phyloP scores from a whole-genome alignment of 768 basidiomycete genomes.

The Lentinula lateritia region DNA sequence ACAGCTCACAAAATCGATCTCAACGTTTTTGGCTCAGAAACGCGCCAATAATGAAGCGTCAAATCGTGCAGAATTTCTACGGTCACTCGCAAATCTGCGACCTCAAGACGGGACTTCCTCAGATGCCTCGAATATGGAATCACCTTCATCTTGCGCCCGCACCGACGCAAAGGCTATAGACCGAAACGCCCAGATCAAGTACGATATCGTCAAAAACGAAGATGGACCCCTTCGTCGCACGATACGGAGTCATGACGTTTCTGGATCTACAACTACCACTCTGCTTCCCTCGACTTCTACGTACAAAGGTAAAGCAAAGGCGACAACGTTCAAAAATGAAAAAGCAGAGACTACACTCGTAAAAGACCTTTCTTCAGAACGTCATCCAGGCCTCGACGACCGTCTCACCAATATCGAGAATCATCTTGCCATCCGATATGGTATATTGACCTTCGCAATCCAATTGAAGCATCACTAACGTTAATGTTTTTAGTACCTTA shows the following conservation, averaged over 20 bases:
- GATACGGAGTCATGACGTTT: slow-evolving; percentile 25
- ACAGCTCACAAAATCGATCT: slow-evolving; percentile 68
- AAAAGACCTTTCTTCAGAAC: slow-evolving; percentile 31
- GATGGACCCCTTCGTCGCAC: slow-evolving; percentile 71
- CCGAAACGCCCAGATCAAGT: slow-evolving; percentile 77
- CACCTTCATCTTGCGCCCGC: slow-evolving; percentile 58
- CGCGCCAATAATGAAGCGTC: slow-evolving; percentile 71
- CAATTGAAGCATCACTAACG: not conserved
- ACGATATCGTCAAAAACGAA: slow-evolving; percentile 82
- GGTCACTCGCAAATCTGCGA: slow-evolving; percentile 52
- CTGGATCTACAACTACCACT: slow-evolving; percentile 1
- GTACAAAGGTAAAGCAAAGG: slow-evolving; percentile 13
- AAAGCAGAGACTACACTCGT: slow-evolving; percentile 7
- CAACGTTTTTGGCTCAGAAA: slow-evolving; percentile 64
- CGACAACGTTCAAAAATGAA: not conserved
- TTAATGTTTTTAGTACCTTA: slow-evolving; percentile 50
- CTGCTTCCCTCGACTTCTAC: slow-evolving; percentile 8
- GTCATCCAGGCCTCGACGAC: slow-evolving; percentile 57
- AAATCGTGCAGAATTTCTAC: slow-evolving; percentile 71
- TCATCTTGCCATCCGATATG: slow-evolving; percentile 71
- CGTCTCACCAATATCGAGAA: slow-evolving; percentile 63
- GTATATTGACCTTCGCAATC: slow-evolving; percentile 27
- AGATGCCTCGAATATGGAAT: slow-evolving; percentile 19
- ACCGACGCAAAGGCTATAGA: slow-evolving; percentile 67
- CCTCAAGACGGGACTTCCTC: slow-evolving; percentile 21